These are phyloP conservation scores for Colletotrichum cordylinicola DNA, from an alignment of 2,329 filamentous ascomycete genomes.

Conservation along the genomic window DNA sequence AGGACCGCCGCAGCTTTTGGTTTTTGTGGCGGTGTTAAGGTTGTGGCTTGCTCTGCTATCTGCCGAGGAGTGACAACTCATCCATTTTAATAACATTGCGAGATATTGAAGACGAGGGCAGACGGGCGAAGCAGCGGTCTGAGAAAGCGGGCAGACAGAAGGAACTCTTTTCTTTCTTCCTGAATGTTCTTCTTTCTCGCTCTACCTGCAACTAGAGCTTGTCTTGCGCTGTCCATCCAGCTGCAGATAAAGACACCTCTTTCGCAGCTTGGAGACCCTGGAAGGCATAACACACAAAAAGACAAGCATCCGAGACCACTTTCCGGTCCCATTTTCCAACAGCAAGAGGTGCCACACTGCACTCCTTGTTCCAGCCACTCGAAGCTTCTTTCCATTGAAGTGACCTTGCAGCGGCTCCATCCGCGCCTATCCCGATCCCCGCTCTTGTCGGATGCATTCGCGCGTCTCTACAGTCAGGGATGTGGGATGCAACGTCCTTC, in stretches of 20 bases:
- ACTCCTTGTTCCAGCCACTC: not conserved
- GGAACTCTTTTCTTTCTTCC: not conserved
- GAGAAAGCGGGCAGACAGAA: not conserved
- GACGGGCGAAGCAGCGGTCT: not conserved
- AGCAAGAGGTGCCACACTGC: not conserved
- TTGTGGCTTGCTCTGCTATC: not conserved
- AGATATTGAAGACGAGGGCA: not conserved
- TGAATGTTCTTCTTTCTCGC: not conserved
- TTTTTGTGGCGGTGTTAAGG: constrained; percentile 17
- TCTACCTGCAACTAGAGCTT: not conserved
- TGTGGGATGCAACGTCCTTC: constrained; percentile 2
- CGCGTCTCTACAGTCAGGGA: not conserved
- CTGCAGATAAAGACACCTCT: not conserved
- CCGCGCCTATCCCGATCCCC: not conserved
- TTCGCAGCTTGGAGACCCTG: not conserved
- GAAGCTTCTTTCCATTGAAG: not conserved
- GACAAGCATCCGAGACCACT: not conserved
- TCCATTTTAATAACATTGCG: not conserved
- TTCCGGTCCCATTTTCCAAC: not conserved
- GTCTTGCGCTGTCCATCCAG: not conserved
- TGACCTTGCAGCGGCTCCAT: constrained; percentile 11
- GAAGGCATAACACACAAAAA: not conserved
- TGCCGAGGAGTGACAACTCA: not conserved
- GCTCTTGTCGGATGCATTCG: not conserved
- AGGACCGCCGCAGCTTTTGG: not conserved